Base-by-base conservation (phyloP, 73 alveolate species). In the Symbiodinium natans region DNA sequence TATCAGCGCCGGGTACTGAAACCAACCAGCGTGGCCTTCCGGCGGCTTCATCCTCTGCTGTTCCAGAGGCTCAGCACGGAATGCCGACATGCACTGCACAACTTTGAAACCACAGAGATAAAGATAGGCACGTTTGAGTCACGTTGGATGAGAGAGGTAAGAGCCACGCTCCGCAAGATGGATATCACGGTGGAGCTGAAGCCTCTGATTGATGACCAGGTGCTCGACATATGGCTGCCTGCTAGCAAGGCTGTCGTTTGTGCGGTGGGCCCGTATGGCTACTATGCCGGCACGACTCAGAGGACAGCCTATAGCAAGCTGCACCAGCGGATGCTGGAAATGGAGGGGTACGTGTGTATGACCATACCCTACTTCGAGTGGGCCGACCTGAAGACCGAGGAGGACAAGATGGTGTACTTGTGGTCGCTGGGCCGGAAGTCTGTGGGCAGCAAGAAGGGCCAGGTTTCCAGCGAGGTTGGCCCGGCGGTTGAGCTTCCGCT, bases 301-400 rank as follows among this genome's bases (percentile, higher is more conserved):
- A 41, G 98, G 82, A 92, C 98, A 29, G 98, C 98, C 25, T 92
- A 92, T 71, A 92, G 98, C 98, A 92, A 92, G 92, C 43, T 92
- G 98, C 98, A 92, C 31, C 98, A 92, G 43, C 71, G 73, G 29
- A 40, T 39, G 33, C 46, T 92, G 98, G 98, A 92, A 52, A 40
- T 92, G 84, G 90, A 74, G 41, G 98, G 98, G 8, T 59, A 92
- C 39, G 82, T 52, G 29, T 74, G 98, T 29, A 75, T 92, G 92
- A 48, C 98, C 2, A 92, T 92, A 63, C 98, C 98, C 13, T 92
- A 92, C 39, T 92, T 77, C 39, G 98, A 92, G 86, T 92, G 98
- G 98, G 83, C 90, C 19, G 98, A 92, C 41, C 71, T 92, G 83
- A 74, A 80, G 71, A 92, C 92, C 2, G 98, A 92, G 41, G 98